Conservation (phyloP, 371 early-diverging fungal species). For the Syncephalastrum contaminatum region DNA sequence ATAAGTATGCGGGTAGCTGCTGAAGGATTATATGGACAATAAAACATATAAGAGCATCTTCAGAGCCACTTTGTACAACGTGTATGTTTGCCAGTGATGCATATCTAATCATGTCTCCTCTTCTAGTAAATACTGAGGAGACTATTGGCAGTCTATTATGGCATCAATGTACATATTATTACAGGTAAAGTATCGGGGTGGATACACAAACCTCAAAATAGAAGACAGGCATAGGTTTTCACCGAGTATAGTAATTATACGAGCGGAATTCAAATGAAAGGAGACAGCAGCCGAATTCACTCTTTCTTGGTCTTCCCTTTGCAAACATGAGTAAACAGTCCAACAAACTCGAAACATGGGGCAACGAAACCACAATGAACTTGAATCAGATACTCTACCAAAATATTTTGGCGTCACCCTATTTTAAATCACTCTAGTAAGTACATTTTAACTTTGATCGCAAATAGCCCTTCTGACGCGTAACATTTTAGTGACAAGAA, state of each 20-base stretch:
- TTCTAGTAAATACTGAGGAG: no score
- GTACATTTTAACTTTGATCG: conserved; percentile 14
- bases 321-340: conserved; percentile 38
- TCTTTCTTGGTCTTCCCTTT: conserved; percentile 1
- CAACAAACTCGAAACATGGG: conserved; percentile 72
- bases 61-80: no score
- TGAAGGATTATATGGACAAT: no score
- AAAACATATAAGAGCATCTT: no score
- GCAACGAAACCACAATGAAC: conserved; percentile 84
- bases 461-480: conserved; percentile 4
- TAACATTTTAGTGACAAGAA: conserved; percentile 57
- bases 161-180: no score
- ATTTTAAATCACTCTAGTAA: conserved; percentile 71
- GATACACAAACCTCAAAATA: no score
- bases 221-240: not conserved
- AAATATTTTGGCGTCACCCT: conserved; percentile 70
- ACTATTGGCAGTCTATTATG: no score
- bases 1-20: no score
- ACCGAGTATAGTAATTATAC: not conserved
- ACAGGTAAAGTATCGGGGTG: no score
- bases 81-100: no score
- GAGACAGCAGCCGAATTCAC: not conserved
- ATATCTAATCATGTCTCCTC: no score
- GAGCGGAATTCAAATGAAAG: not conserved
- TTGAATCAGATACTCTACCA: conserved; percentile 74